Base-by-base conservation (phyloP, 768 basidiomycete genomes). In the Leccinum longicurvipes region DNA sequence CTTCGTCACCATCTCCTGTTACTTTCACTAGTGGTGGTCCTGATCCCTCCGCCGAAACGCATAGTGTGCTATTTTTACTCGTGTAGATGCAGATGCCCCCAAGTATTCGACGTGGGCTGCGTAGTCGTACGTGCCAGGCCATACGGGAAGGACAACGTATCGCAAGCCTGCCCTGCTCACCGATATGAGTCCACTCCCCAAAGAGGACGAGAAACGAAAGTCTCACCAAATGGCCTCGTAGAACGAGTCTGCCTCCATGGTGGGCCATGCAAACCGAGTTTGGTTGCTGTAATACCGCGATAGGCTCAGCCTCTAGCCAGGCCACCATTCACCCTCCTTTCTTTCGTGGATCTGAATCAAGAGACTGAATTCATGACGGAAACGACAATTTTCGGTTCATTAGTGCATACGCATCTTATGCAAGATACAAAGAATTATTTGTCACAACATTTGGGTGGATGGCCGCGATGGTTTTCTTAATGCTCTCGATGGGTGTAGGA, bases 51-150 rank as follows among this genome's bases (percentile, higher is more conserved):
- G 39, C 55, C 9, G 23, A 25, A 28, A 52, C 54, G 9, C 27
- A 15, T 27, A 10, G 27, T 25, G 12, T 11, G 29, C 11, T 17
- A 6, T 17, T 10, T 47, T 47, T 28, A 28, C 23, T 47, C 19
- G 23, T n/a, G 3, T 51, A 63, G 14, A 63, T 17, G 27, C 50
- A 54, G 8, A 50, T 47, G 31, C 50, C 54, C 45, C 54, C 45
- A 51, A 19, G 31, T 23, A 50, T n/a, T 63, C 57, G 0, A 29
- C 49, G 15, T 51, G 51, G 5, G 15, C 23, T 10, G 46, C 45
- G 10, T 53, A 54, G 17, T 62, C 52, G 23, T 44, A 63, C 4
- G 53, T 60, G 36, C 60, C 61, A 6, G 14, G 50, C 58, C 54
- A 59, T 12, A 54, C 52, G 1, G 60, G 48, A 25, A 63, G 54